A percentile compares a stretch with the other conserved stretches of the same genome.
phyloP scores from a whole-genome alignment of 2,329 filamentous ascomycete genomes.

The Cladobotryum protrusum region DNA sequence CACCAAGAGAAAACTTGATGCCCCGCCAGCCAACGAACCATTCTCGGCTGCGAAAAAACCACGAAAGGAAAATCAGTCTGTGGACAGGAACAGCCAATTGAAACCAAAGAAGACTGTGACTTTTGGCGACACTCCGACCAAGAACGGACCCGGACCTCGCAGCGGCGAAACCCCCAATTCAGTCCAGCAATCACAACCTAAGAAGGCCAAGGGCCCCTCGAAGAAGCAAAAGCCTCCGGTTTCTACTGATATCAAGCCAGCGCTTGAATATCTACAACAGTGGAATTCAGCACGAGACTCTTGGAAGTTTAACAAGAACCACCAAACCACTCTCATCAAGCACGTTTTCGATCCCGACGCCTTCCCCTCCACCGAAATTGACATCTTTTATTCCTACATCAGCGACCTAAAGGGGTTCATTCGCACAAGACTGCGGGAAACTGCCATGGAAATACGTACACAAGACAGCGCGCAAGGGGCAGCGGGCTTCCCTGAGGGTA shows the following conservation, averaged over 20 bases:
- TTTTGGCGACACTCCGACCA: constrained; percentile 39
- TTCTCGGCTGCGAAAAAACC: constrained; percentile 29
- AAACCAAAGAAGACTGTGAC: constrained; percentile 44
- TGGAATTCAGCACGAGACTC: constrained; percentile 63
- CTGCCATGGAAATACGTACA: constrained; percentile 56
- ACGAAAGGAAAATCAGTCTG: constrained; percentile 25
- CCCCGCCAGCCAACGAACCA: constrained; percentile 25
- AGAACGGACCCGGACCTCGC: constrained; percentile 16
- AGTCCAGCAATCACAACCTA: constrained; percentile 24
- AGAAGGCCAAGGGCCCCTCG: constrained; percentile 32
- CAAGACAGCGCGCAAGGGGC: constrained; percentile 47
- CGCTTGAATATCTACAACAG: constrained; percentile 69
- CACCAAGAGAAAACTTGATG: constrained; percentile 35
- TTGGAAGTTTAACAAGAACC: constrained; percentile 97
- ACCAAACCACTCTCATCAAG: constrained; percentile 79
- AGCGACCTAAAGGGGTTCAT: constrained; percentile 70
- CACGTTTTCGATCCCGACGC: constrained; percentile 67
- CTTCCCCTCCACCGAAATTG: constrained; percentile 64
- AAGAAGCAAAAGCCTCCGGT: constrained; percentile 35
- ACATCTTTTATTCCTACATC: constrained; percentile 70
- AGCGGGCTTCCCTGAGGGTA: constrained; percentile 44
- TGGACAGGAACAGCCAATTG: constrained; percentile 23
- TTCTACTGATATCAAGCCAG: constrained; percentile 48
- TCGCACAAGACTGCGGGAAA: constrained; percentile 60
- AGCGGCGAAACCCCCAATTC: constrained; percentile 17